Percentiles rank a stretch among this genome's conserved stretches.
Conservation (phyloP, 2,329 filamentous ascomycete species). For the Colletotrichum liriopes region DNA sequence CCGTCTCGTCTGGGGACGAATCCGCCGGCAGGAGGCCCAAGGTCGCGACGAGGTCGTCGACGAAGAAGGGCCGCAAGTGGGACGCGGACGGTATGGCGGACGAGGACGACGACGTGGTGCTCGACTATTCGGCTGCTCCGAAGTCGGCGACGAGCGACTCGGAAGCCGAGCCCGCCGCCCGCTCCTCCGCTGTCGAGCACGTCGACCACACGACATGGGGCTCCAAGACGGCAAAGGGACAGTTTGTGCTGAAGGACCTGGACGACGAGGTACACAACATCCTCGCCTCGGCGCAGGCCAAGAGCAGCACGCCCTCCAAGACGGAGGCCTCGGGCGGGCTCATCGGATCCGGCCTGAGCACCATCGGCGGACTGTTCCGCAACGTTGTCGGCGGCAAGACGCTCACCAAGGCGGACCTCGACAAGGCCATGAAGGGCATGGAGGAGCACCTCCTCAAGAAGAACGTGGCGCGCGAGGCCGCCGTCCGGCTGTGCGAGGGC, state of each 20-base stretch:
- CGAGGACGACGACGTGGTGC: constrained; percentile 82
- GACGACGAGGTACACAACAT: constrained; percentile 95
- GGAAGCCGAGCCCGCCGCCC: constrained; percentile 64
- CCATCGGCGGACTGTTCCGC: constrained; percentile 89
- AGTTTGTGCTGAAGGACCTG: constrained; percentile 94
- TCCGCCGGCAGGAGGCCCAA: constrained; percentile 72
- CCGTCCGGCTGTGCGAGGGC: constrained; percentile 89
- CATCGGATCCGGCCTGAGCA: constrained; percentile 84
- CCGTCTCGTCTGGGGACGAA: constrained; percentile 89
- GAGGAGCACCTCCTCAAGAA: constrained; percentile 95
- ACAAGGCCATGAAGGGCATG: constrained; percentile 95
- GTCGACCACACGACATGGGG: constrained; percentile 89
- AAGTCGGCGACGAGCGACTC: constrained; percentile 68
- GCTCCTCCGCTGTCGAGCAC: constrained; percentile 76
- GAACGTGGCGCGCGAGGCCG: constrained; percentile 96
- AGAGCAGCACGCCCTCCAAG: constrained; percentile 61
- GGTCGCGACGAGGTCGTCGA: constrained; percentile 65
- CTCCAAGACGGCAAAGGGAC: constrained; percentile 85
- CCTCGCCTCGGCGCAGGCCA: constrained; percentile 82
- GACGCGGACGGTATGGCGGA: constrained; percentile 89
- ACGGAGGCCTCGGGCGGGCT: constrained; percentile 70
- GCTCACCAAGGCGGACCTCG: constrained; percentile 88
- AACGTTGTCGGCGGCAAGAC: constrained; percentile 97
- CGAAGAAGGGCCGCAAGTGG: constrained; percentile 93
- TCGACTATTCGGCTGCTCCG: constrained; percentile 88